Base-by-base conservation (phyloP, 805 yeast species). In the Debaryomyces castellii region DNA sequence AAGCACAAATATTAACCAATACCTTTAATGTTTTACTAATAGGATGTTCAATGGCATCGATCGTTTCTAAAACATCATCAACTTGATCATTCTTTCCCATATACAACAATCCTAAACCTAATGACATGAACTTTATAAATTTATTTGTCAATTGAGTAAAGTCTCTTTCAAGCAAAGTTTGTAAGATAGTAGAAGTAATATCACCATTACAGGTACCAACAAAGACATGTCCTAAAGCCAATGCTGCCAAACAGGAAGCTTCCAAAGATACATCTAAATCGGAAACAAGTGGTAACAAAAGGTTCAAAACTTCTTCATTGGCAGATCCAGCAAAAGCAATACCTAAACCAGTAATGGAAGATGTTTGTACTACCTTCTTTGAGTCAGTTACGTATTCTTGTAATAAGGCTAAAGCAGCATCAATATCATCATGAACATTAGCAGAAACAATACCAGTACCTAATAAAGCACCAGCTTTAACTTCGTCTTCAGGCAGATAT, bases 131-230 rank as follows among this genome's bases (percentile, higher is more conserved):
- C 55, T 89, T 82, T 40, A 89, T 82, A 89, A 95, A 92, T 62
- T 88, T 88, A 53, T 87, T 83, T 40, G 86, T 80, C 55, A 94
- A 76, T 60, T 90, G 96, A 20, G 74, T 64, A 38, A 82, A 78
- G 45, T 85, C 87, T 57, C 97, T 83, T 64, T 94, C 99, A 59
- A 94, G 76, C 51, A 94, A 74, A 2, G 96, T 85, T 68, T 90
- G 96, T 59, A 94, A 76, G 52, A 94, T 89, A 3, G 96, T 81
- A n/a, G 96, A 85, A 0, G 97, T 87, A 56, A 90, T 83, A 55
- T 91, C 97, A 49, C 97, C 96, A 64, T 92, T 85, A 60, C 96
- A 89, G 5, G 97, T 87, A 43, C 99, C 99, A 35, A 92, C 97
- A 63, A 87, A 94, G 1, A 89, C 87, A 59, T 91, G 96, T 39